Percentiles rank a stretch among this genome's conserved stretches.
phyloP scores from a whole-genome alignment of 2,329 filamentous ascomycete species.

The Pseudogymnoascus sp. region DNA sequence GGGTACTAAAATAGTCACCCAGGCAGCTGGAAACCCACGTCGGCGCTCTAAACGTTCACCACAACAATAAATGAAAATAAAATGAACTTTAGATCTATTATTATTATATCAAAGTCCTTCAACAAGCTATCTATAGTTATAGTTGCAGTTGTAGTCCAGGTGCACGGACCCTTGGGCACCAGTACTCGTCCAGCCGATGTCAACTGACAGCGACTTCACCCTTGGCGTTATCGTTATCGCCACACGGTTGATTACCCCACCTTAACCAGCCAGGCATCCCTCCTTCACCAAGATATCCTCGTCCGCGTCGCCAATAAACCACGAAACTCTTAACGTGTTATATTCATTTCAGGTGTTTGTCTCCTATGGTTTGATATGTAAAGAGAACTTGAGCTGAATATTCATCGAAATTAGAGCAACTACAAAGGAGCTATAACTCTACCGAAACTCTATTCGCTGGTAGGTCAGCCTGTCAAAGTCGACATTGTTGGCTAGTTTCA shows the following conservation, averaged over 20 bases:
- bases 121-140: background rate
- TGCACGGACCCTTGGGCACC: conserved; percentile 6
- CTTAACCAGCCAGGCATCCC: conserved; percentile 7
- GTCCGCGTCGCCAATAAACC: background rate
- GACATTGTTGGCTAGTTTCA: conserved; percentile 4
- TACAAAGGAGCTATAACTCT: background rate
- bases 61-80: background rate
- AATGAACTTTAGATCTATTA: background rate
- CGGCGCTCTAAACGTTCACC: background rate
- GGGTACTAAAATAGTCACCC: background rate
- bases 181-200: background rate
- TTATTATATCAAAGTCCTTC: background rate
- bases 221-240: conserved; percentile 7
- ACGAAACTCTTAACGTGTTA: background rate
- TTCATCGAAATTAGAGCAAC: background rate
- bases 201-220: conserved; percentile 3
- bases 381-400: background rate
- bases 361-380: background rate
- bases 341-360: background rate
- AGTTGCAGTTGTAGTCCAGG: background rate
- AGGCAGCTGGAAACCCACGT: background rate
- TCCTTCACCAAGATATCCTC: background rate
- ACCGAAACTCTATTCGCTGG: background rate
- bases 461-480: conserved; percentile 4
- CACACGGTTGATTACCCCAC: background rate